Evolutionary conservation across 1,139 yeast species (phyloP).

Genomic region (Candida buenavistaensis): DNA sequence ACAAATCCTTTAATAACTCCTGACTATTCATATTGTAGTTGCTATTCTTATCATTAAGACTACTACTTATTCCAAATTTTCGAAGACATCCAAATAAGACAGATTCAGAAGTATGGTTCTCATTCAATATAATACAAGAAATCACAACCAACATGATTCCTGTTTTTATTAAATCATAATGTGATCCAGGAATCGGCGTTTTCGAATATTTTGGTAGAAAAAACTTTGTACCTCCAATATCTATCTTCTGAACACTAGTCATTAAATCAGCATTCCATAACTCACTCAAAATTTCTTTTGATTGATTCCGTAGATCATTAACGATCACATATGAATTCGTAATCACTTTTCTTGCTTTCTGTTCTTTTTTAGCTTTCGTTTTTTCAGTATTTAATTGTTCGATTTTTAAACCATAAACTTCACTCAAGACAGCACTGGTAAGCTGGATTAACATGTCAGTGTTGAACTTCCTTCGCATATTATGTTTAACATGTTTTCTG

Average conservation of each 20-base stretch:
- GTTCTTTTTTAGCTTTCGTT: conserved; percentile 11
- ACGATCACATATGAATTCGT: conserved; percentile 20
- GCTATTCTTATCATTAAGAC: conserved; percentile 21
- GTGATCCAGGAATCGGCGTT: conserved; percentile 19
- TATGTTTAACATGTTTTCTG: conserved; percentile 27
- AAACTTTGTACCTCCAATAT: conserved; percentile 16
- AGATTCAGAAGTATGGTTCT: conserved; percentile 33
- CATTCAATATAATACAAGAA: conserved; percentile 31
- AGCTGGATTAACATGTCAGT: conserved; percentile 20
- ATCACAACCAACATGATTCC: conserved; percentile 31
- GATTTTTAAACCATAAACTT: conserved; percentile 33
- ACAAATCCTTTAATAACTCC: conserved; percentile 31
- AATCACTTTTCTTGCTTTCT: not conserved
- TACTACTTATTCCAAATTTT: conserved; percentile 32
- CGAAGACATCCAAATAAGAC: conserved; percentile 23
- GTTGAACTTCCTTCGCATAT: conserved; percentile 16
- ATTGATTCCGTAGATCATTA: conserved; percentile 19
- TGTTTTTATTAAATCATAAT: conserved; percentile 28
- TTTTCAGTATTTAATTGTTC: conserved; percentile 18
- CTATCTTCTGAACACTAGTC: conserved; percentile 6
- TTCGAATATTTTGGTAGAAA: conserved; percentile 17
- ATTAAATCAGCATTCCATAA: conserved; percentile 19
- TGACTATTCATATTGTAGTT: conserved; percentile 23
- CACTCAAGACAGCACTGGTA: conserved; percentile 21
- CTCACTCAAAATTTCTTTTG: conserved; percentile 23